Evolutionary conservation across 768 basidiomycete genomes (phyloP).

Genomic region (Russula brevipes): DNA sequence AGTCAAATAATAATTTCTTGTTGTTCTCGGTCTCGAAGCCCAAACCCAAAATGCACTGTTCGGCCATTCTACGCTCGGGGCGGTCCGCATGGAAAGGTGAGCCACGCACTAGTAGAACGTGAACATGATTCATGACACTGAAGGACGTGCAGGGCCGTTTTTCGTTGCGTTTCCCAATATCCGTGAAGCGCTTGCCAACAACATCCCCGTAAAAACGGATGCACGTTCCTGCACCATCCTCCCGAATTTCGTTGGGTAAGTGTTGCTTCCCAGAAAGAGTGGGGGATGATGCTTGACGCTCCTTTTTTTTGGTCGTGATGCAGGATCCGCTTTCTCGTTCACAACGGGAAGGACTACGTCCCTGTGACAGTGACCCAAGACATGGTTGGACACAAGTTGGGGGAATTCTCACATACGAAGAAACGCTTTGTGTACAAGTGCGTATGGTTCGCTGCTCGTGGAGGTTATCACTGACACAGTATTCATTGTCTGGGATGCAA

Average conservation of each 20-base stretch:
- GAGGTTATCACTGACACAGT: not conserved
- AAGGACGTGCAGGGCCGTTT: conserved; percentile 64
- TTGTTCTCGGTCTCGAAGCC: too few relatives aligned
- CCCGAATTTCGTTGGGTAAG: conserved; percentile 93
- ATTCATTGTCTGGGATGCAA: conserved; percentile 17
- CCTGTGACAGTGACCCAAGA: conserved; percentile 89
- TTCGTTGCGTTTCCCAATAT: conserved; percentile 92
- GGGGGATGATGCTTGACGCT: too few relatives aligned
- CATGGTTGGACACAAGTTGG: conserved; percentile 98
- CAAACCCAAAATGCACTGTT: conserved; percentile 50
- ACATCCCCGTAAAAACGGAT: conserved; percentile 82
- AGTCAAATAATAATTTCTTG: too few relatives aligned
- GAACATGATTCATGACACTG: not conserved
- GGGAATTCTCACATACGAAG: conserved; percentile 89
- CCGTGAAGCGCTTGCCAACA: conserved; percentile 70
- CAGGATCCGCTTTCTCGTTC: conserved; percentile 85
- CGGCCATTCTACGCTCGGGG: conserved; percentile 53
- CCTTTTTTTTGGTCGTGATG: not conserved
- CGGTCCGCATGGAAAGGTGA: conserved; percentile 85
- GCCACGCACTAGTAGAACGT: conserved; percentile 11
- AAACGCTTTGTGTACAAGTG: conserved; percentile 84
- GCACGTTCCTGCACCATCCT: conserved; percentile 89
- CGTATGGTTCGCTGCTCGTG: conserved; percentile 33
- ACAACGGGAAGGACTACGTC: conserved; percentile 88
- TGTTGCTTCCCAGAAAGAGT: not conserved